Evolutionary conservation across 2,329 filamentous ascomycete species (phyloP).

Genomic region (Exophiala calicioides): DNA sequence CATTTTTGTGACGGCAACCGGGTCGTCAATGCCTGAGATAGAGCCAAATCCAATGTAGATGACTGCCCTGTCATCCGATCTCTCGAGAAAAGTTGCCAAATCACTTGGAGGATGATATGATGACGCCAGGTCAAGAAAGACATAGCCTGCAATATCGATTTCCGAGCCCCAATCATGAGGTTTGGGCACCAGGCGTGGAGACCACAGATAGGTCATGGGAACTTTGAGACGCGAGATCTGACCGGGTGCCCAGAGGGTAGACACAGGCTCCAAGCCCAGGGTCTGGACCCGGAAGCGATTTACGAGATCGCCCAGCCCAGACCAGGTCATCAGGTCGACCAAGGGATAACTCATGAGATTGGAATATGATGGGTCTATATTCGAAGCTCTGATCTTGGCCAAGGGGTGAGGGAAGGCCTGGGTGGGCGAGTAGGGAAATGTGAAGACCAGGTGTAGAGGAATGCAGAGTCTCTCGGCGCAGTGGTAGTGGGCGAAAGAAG

Average conservation of each 20-base stretch:
- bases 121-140: constrained; percentile 53
- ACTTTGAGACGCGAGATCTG: constrained; percentile 72
- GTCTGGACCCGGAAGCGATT: constrained; percentile 72
- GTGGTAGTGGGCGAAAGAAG: constrained; percentile 41
- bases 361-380: constrained; percentile 70
- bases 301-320: constrained; percentile 69
- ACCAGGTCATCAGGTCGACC: constrained; percentile 68
- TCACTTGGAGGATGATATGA: constrained; percentile 46
- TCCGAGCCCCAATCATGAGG: constrained; percentile 57
- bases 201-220: constrained; percentile 73
- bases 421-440: constrained; percentile 72
- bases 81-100: constrained; percentile 35
- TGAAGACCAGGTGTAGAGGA: constrained; percentile 40
- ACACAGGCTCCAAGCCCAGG: constrained; percentile 70
- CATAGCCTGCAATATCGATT: constrained; percentile 57
- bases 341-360: constrained; percentile 81
- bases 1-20: constrained; percentile 37
- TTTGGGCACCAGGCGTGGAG: constrained; percentile 51
- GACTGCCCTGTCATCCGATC: constrained; percentile 32
- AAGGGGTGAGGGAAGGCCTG: constrained; percentile 72
- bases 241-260: constrained; percentile 74
- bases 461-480: constrained; percentile 39
- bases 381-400: constrained; percentile 71
- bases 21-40: constrained; percentile 40
- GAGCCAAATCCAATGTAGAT: constrained; percentile 41